Evolutionary conservation across 2,329 filamentous ascomycete species (phyloP).

Genomic region (Dactylonectria estremocensis): DNA sequence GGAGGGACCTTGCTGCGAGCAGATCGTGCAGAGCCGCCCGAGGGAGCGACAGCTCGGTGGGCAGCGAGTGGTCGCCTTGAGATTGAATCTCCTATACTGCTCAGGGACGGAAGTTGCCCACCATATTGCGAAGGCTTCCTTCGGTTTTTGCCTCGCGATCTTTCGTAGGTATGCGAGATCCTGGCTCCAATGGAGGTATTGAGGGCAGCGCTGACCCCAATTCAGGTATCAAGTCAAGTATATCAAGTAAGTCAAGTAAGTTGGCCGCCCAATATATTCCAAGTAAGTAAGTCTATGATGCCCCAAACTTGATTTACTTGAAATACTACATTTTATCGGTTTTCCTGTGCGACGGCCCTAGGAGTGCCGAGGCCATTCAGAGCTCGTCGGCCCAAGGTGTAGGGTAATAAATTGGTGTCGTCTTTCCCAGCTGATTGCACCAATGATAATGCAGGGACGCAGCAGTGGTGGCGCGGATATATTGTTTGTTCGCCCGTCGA

Average conservation of each 20-base stretch:
- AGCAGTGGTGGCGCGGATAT: not conserved
- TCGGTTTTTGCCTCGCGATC: not conserved
- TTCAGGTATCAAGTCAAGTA: constrained; percentile 5
- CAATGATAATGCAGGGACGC: not conserved
- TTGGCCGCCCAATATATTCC: not conserved
- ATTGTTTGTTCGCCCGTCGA: not conserved
- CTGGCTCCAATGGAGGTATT: too few relatives aligned
- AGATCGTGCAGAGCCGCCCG: not conserved
- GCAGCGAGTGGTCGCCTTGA: constrained; percentile 7
- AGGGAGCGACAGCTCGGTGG: constrained; percentile 9
- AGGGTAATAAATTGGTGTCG: constrained; percentile 3
- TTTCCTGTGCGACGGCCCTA: not conserved
- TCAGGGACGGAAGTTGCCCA: not conserved
- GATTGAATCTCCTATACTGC: not conserved
- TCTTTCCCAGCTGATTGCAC: not conserved
- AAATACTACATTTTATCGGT: constrained; percentile 3
- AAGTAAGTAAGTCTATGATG: constrained; percentile 1
- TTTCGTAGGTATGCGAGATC: too few relatives aligned
- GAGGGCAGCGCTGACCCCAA: not conserved
- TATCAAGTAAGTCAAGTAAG: constrained; percentile 7
- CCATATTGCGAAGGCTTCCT: not conserved
- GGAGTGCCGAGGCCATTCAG: not conserved
- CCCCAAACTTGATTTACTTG: constrained; percentile 6
- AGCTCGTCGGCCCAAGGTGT: not conserved
- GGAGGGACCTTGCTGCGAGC: not conserved